phyloP scores from a whole-genome alignment of 306 rosid species.

The Urtica urens region DNA sequence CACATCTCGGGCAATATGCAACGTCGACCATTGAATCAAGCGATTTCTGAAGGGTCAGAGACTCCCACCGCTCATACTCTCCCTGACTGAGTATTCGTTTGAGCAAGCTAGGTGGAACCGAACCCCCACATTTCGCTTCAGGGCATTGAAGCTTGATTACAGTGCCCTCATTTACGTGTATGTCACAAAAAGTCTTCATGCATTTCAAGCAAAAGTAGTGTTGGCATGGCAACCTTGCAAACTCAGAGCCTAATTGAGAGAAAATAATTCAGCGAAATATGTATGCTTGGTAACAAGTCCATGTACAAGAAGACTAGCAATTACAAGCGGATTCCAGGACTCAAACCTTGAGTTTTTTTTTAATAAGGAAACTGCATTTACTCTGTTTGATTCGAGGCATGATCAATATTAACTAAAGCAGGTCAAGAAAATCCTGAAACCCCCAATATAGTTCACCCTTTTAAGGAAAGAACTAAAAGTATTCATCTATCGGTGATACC shows the following conservation, averaged over 20 bases:
- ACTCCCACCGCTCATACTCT: slow-evolving; percentile 82
- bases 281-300: slow-evolving; percentile 3
- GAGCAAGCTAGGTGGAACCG: slow-evolving; percentile 64
- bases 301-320: slow-evolving; percentile 3
- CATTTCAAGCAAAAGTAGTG: slow-evolving; percentile 83
- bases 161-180: slow-evolving; percentile 83
- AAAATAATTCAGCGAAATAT: not conserved
- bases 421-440: too few relatives aligned
- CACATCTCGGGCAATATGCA: slow-evolving; percentile 75
- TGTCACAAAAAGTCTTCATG: slow-evolving; percentile 60
- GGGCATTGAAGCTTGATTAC: slow-evolving; percentile 62
- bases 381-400: not conserved
- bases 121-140: slow-evolving; percentile 47
- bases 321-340: too few relatives aligned
- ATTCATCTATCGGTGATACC: too few relatives aligned
- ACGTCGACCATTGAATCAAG: slow-evolving; percentile 79
- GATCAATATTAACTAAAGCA: not conserved
- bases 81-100: slow-evolving; percentile 50
- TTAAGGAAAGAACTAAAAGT: too few relatives aligned
- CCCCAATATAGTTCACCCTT: too few relatives aligned
- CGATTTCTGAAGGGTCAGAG: slow-evolving; percentile 52
- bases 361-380: not conserved
- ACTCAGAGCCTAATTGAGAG: slow-evolving; percentile 42
- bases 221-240: slow-evolving; percentile 56
- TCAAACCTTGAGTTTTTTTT: not conserved